Base-by-base conservation (phyloP, 2,329 filamentous ascomycete species). In the Scytalidium lignicola region DNA sequence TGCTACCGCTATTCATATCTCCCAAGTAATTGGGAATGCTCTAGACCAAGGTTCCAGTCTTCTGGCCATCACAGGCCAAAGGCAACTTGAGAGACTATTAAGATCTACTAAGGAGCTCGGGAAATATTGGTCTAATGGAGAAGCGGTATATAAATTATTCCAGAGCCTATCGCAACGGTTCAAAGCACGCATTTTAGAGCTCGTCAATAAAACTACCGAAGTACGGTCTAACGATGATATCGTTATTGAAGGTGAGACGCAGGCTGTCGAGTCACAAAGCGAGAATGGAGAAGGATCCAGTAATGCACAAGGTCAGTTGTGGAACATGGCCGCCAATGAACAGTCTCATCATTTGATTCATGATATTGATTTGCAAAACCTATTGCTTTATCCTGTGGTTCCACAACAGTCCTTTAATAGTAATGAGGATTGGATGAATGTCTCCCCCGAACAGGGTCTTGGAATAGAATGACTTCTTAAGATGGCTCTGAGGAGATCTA, bases 1-100 rank as follows among this genome's bases (percentile, higher is more conserved):
- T 9, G 41, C 48, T 4, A 43, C 48, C 19, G 48, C 48, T 2
- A 50, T 50, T 43, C 44, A 50, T 37, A 46, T 50, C 18, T 46
- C 43, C 19, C 39, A 19, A 3, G 44, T 43, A 40, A 43, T 44
- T 20, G 43, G 48, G 7, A 20, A 44, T 23, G 48, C 48, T 2
- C 17, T 29, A 3, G 23, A n/a, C 13, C 42, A 43, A 37, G 28
- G 40, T 19, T 26, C 41, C 15, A 23, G 26, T n/a, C 20, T 50
- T 18, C 43, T 50, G 18, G 48, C 43, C 8, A 17, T 46, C 13
- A 41, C 44, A 21, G 41, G 29, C 13, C 49, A 48, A 18, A 44
- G 18, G 2, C 21, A 46, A 18, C 46, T 51, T 7, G 49, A 51
- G 19, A 32, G 41, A 37, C 42, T 51, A 7, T 32, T 51, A 13